These are phyloP conservation scores for Xylariomycetidae sp. DNA, from an alignment of 2,329 filamentous ascomycete genomes.

Conservation along the genomic window DNA sequence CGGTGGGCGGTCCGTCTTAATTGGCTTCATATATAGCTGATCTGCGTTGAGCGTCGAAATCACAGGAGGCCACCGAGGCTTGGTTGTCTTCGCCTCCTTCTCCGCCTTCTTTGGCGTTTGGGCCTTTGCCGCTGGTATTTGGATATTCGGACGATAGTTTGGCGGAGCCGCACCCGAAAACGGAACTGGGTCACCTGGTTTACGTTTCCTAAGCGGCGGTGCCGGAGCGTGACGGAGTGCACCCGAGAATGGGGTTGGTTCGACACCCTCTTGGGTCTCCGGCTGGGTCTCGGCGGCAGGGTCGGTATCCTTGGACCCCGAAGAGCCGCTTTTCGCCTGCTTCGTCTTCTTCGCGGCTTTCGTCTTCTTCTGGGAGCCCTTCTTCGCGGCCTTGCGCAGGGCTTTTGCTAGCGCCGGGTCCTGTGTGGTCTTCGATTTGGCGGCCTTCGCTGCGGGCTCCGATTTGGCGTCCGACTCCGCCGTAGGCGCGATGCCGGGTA, in stretches of 20 bases:
- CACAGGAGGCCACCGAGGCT: background rate
- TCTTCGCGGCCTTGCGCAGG: background rate
- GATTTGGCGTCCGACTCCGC: constrained; percentile 1
- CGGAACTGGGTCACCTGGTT: too few species aligned
- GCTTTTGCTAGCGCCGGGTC: too few species aligned
- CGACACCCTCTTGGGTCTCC: too few species aligned
- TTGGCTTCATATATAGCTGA: constrained; percentile 23
- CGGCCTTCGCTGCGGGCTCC: background rate
- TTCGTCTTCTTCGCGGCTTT: background rate
- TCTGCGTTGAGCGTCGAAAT: constrained; percentile 21
- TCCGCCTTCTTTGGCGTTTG: background rate
- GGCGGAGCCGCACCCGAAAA: too few species aligned
- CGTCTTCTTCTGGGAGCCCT: constrained; percentile 1
- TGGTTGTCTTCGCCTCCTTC: background rate
- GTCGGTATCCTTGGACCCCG: too few species aligned
- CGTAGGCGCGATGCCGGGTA: background rate
- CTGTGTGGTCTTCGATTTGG: constrained; percentile 1
- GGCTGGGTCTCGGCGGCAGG: too few species aligned
- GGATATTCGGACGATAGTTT: too few species aligned
- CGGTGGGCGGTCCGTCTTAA: constrained; percentile 27
- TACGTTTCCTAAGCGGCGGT: too few species aligned
- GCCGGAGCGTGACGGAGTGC: too few species aligned
- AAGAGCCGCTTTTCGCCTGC: too few species aligned
- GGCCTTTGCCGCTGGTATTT: background rate
- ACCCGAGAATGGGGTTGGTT: too few species aligned